A percentile compares a stretch with the other conserved stretches of the same genome.
phyloP scores from a whole-genome alignment of 1,284 basidiomycete genomes.

The Rhodotorula mucilaginosa region DNA sequence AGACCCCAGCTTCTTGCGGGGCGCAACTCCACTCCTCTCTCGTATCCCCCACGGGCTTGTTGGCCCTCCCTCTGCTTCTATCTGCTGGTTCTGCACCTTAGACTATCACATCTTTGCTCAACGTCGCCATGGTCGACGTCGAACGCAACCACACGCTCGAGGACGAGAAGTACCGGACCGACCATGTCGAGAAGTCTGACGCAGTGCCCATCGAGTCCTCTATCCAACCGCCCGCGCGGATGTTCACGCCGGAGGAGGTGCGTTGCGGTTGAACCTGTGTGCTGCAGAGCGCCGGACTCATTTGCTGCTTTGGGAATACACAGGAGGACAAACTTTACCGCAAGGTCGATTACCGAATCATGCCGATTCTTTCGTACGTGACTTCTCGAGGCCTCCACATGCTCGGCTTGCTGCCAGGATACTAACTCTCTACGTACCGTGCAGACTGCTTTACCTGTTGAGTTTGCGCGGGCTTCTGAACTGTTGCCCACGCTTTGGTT shows the following conservation, averaged over 20 bases:
- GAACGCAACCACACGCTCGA: not conserved
- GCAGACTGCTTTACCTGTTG: conserved; percentile 1
- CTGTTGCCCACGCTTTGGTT: not conserved
- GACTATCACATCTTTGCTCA: not conserved
- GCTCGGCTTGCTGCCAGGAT: not conserved
- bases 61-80: not conserved
- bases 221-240: conserved; percentile 52
- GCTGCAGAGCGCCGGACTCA: no score
- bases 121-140: not conserved
- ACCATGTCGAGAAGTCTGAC: conserved; percentile 4
- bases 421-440: no score
- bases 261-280: no score
- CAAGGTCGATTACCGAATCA: conserved; percentile 50
- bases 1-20: no score
- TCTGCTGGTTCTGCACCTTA: not conserved
- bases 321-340: conserved; percentile 59
- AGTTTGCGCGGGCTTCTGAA: not conserved
- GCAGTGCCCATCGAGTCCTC: not conserved
- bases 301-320: no score
- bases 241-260: conserved; percentile 54
- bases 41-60: no score
- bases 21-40: no score
- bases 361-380: conserved; percentile 28
- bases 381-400: conserved; percentile 25
- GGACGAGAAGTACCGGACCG: conserved; percentile 1